Evolutionary conservation across 2,329 filamentous ascomycete genomes (phyloP).

Genomic region (Phialophora verrucosa): DNA sequence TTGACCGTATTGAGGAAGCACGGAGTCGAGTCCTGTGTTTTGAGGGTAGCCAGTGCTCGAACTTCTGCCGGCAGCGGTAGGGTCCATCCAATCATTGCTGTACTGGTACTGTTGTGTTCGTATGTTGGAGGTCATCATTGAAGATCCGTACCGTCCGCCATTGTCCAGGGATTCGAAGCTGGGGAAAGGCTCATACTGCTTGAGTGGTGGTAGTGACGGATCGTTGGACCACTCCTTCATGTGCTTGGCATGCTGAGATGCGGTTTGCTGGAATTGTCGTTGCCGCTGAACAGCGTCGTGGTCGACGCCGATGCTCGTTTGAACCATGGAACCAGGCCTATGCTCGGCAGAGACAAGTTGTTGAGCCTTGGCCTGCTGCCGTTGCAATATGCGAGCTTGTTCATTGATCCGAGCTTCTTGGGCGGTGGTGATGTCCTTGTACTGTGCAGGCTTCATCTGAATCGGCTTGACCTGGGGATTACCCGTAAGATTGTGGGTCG

Average conservation of each 20-base stretch:
- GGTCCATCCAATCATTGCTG: constrained; percentile 39
- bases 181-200: constrained; percentile 31
- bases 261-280: constrained; percentile 38
- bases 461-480: constrained; percentile 26
- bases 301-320: constrained; percentile 36
- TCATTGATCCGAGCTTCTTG: constrained; percentile 39
- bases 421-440: constrained; percentile 34
- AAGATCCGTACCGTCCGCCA: constrained; percentile 18
- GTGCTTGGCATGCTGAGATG: constrained; percentile 38
- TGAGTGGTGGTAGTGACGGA: constrained; percentile 33
- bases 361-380: constrained; percentile 36
- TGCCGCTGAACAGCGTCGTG: constrained; percentile 38
- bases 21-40: constrained; percentile 27
- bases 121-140: constrained; percentile 29
- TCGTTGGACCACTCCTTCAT: constrained; percentile 37
- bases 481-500: constrained; percentile 34
- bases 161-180: constrained; percentile 21
- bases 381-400: constrained; percentile 39
- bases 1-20: constrained; percentile 21
- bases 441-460: constrained; percentile 33
- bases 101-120: constrained; percentile 33
- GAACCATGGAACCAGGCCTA: constrained; percentile 6
- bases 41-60: constrained; percentile 20
- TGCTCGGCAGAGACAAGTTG: constrained; percentile 30
- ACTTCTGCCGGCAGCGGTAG: constrained; percentile 15